Evolutionary conservation across 768 basidiomycete species (phyloP).

Genomic region (Cyathus striatus): DNA sequence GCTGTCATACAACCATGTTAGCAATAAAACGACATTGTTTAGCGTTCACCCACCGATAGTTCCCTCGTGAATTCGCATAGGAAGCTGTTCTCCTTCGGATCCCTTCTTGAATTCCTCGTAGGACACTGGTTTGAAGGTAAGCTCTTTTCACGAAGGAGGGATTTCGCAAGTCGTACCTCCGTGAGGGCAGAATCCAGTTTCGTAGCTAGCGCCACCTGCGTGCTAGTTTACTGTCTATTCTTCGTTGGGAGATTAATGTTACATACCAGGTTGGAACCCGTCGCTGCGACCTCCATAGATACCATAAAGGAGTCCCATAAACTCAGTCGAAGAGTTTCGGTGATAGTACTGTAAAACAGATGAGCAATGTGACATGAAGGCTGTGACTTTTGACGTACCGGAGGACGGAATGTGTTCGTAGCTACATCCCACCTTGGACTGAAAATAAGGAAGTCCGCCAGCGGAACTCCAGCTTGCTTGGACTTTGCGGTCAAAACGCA

Average conservation of each 20-base stretch:
- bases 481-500: slow-evolving; percentile 65
- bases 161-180: slow-evolving; percentile 36
- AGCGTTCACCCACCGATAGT: slow-evolving; percentile 42
- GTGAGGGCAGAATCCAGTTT: slow-evolving; percentile 61
- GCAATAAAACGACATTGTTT: too few species aligned
- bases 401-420: slow-evolving; percentile 52
- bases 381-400: slow-evolving; percentile 25
- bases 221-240: background rate
- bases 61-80: slow-evolving; percentile 47
- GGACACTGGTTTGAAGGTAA: slow-evolving; percentile 32
- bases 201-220: slow-evolving; percentile 50
- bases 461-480: slow-evolving; percentile 49
- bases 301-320: slow-evolving; percentile 64
- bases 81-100: slow-evolving; percentile 43
- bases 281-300: slow-evolving; percentile 60
- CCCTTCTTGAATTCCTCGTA: slow-evolving; percentile 60
- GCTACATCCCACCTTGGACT: slow-evolving; percentile 64
- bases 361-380: background rate
- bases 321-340: slow-evolving; percentile 56
- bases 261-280: slow-evolving; percentile 50
- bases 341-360: slow-evolving; percentile 47
- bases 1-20: too few species aligned
- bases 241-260: background rate
- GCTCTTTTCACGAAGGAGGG: background rate
- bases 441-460: slow-evolving; percentile 64